Conservation (phyloP, 1,284 basidiomycete species). For the Fomes fomentarius region DNA sequence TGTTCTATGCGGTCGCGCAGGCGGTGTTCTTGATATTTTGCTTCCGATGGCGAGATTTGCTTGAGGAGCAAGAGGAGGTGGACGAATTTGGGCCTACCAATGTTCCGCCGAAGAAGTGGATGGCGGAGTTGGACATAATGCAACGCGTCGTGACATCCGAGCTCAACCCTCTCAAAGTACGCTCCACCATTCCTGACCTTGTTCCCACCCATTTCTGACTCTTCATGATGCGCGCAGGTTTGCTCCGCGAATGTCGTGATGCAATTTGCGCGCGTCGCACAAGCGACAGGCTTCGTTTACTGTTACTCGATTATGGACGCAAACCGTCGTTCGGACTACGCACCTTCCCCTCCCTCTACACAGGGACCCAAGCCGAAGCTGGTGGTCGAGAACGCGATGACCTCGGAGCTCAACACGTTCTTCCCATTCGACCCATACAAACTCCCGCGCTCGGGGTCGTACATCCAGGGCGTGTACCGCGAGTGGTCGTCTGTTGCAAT, state of each 20-base stretch:
- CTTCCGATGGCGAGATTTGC: conserved; percentile 93
- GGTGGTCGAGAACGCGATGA: conserved; percentile 44
- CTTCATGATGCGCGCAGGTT: conserved; percentile 48
- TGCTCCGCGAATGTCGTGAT: conserved; percentile 90
- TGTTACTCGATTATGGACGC: conserved; percentile 93
- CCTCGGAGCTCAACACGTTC: conserved; percentile 87
- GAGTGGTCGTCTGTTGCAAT: conserved; percentile 81
- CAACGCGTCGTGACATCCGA: conserved; percentile 83
- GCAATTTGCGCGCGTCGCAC: conserved; percentile 95
- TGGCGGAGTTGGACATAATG: conserved; percentile 79
- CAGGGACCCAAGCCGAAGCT: conserved; percentile 33
- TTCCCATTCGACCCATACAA: conserved; percentile 99
- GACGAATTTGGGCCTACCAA: conserved; percentile 42
- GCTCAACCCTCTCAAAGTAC: conserved; percentile 89
- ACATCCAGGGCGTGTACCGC: conserved; percentile 73
- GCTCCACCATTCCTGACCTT: conserved; percentile 15
- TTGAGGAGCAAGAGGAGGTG: conserved; percentile 60
- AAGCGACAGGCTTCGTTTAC: conserved; percentile 91
- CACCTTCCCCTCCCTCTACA: conserved; percentile 22
- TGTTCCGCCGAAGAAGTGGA: conserved; percentile 69
- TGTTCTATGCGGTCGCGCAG: conserved; percentile 95
- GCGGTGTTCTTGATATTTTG: conserved; percentile 98
- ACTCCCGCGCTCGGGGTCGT: conserved; percentile 73
- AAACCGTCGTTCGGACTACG: conserved; percentile 69
- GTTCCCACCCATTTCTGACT: not conserved